These are phyloP conservation scores for Mortierella sp. DNA, from an alignment of 371 early-diverging fungal genomes.

Conservation along the genomic window DNA sequence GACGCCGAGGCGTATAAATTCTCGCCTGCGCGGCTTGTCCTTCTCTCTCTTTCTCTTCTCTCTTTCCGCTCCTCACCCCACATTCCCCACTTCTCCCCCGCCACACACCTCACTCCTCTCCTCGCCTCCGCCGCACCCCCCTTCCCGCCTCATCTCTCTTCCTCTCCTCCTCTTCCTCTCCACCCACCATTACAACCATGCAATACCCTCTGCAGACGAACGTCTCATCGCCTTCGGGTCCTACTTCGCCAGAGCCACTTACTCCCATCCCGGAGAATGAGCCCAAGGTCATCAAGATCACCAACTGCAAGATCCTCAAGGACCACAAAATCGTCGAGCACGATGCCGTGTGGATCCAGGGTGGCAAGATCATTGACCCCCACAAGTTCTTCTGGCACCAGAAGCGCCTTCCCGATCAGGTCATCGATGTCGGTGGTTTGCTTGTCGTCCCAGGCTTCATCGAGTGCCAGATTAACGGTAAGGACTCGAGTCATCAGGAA, in stretches of 20 bases:
- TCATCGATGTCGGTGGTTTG: conserved; percentile 79
- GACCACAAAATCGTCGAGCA: conserved; percentile 78
- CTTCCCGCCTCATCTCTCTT: neutral
- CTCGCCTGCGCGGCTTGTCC: neutral
- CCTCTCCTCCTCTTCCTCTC: neutral
- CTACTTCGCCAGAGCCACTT: conserved; percentile 41
- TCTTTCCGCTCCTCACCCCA: conserved; percentile 3
- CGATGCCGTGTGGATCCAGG: conserved; percentile 79
- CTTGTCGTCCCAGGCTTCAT: conserved; percentile 85
- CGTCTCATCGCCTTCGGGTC: conserved; percentile 16
- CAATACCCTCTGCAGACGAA: conserved; percentile 51
- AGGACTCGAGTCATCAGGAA: neutral
- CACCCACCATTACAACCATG: conserved; percentile 11
- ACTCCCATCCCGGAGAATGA: conserved; percentile 45
- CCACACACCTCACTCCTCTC: conserved; percentile 3
- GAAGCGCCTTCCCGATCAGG: conserved; percentile 72
- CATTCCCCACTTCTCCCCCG: neutral
- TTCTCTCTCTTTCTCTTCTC: conserved; percentile 2
- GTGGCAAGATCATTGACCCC: conserved; percentile 84
- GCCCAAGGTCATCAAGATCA: conserved; percentile 76
- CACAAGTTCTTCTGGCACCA: conserved; percentile 76
- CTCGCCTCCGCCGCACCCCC: neutral
- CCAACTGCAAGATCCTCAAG: conserved; percentile 80
- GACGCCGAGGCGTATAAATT: neutral
- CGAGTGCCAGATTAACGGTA: conserved; percentile 86